These are phyloP conservation scores for Irpex sp. DNA, from an alignment of 1,284 basidiomycete genomes.

Conservation along the genomic window DNA sequence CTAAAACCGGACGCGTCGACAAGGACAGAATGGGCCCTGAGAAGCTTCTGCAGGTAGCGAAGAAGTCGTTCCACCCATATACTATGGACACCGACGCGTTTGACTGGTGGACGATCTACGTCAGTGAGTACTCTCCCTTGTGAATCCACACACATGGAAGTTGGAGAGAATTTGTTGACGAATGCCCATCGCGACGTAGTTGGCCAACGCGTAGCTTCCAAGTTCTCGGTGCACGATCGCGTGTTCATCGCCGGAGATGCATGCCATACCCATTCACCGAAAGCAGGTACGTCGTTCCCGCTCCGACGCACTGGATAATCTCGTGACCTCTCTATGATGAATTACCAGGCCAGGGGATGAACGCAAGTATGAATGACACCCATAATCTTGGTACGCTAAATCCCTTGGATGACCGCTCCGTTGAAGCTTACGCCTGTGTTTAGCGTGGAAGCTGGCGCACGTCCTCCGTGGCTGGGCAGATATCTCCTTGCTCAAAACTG, in stretches of 20 bases:
- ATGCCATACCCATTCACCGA: constrained; percentile 85
- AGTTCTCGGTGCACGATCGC: constrained; percentile 62
- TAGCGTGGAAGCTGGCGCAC: constrained; percentile 75
- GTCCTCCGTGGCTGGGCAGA: constrained; percentile 72
- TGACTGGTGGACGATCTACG: constrained; percentile 83
- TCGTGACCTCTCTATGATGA: constrained; percentile 23
- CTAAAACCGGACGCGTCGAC: constrained; percentile 54
- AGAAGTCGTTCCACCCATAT: constrained; percentile 68
- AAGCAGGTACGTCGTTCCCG: constrained; percentile 31
- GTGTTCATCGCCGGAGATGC: constrained; percentile 83
- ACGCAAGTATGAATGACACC: constrained; percentile 79
- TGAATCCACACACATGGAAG: too few species aligned
- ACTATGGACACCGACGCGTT: constrained; percentile 53
- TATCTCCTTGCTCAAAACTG: constrained; percentile 66
- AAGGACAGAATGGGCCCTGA: constrained; percentile 57
- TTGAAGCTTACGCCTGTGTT: not conserved
- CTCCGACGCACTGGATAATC: not conserved
- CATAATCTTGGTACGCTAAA: constrained; percentile 60
- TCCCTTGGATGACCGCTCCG: not conserved
- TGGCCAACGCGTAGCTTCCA: constrained; percentile 75
- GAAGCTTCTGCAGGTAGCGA: constrained; percentile 62
- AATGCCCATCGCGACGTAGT: constrained; percentile 27
- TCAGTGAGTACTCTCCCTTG: constrained; percentile 34
- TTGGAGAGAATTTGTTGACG: not conserved
- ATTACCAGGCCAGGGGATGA: constrained; percentile 59